Evolutionary conservation across 2,329 filamentous ascomycete genomes (phyloP).

Genomic region (Exophiala sp.): DNA sequence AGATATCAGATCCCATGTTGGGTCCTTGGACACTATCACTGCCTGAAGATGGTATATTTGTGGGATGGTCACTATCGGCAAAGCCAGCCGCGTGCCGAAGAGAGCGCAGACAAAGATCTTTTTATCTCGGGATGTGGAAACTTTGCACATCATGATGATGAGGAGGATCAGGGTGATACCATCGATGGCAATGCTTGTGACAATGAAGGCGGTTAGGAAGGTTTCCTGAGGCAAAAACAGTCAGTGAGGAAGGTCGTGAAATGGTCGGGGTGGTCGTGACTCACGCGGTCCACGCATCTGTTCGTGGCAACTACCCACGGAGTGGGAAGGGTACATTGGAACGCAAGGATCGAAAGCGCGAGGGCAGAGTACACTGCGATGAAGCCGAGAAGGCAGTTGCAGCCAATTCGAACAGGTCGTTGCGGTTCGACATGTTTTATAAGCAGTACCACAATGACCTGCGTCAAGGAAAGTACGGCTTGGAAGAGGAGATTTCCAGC

Average conservation of each 20-base stretch:
- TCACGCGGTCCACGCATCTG: constrained; percentile 16
- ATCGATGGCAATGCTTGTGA: constrained; percentile 14
- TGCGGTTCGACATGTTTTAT: constrained; percentile 18
- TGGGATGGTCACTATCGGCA: constrained; percentile 11
- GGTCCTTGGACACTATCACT: constrained; percentile 14
- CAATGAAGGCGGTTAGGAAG: constrained; percentile 7
- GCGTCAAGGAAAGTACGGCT: constrained; percentile 6
- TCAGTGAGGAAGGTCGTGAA: neutral
- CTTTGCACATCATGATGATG: constrained; percentile 16
- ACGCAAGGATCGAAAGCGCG: constrained; percentile 8
- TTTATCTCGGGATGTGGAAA: constrained; percentile 13
- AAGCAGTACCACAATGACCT: constrained; percentile 15
- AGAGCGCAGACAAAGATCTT: constrained; percentile 17
- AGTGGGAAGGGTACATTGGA: constrained; percentile 18
- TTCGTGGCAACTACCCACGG: constrained; percentile 12
- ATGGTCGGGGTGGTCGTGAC: neutral
- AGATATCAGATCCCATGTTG: constrained; percentile 18
- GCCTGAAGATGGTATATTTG: constrained; percentile 9
- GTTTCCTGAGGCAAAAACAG: constrained; percentile 3
- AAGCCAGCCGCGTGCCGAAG: constrained; percentile 13
- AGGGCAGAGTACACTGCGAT: constrained; percentile 10
- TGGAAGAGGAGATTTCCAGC: constrained; percentile 13
- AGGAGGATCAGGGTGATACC: constrained; percentile 11
- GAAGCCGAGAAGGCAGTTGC: constrained; percentile 12
- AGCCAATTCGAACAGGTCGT: constrained; percentile 11